Percentiles rank a stretch among this genome's conserved stretches.
phyloP scores from a whole-genome alignment of 2,329 filamentous ascomycete species.

The Seiridium cupressi region DNA sequence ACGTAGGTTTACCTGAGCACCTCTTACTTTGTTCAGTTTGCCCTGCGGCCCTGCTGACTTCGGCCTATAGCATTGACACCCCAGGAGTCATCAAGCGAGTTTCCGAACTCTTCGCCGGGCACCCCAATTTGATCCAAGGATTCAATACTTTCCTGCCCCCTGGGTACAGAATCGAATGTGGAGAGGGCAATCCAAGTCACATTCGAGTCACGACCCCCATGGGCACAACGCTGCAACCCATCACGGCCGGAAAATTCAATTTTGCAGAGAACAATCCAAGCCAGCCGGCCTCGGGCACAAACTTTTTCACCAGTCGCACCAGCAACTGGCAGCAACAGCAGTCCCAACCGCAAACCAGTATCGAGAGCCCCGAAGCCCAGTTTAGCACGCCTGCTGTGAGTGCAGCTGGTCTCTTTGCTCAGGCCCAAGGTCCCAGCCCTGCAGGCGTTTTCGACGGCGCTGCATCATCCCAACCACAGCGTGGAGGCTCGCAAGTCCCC shows the following conservation, averaged over 20 bases:
- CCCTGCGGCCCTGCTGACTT: slow-evolving; percentile 22
- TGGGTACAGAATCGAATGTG: slow-evolving; percentile 95
- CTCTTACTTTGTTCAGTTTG: background rate
- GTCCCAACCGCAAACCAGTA: slow-evolving; percentile 54
- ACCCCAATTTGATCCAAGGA: slow-evolving; percentile 92
- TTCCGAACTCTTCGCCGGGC: slow-evolving; percentile 91
- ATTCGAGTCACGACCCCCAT: slow-evolving; percentile 97
- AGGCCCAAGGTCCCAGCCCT: slow-evolving; percentile 28
- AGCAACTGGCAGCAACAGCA: slow-evolving; percentile 52
- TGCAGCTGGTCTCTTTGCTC: slow-evolving; percentile 43
- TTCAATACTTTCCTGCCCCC: slow-evolving; percentile 98
- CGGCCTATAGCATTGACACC: slow-evolving; percentile 73
- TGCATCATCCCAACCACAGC: slow-evolving; percentile 24
- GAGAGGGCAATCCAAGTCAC: slow-evolving; percentile 87
- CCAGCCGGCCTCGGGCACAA: slow-evolving; percentile 35
- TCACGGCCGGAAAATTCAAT: slow-evolving; percentile 55
- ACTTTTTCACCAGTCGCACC: slow-evolving; percentile 46
- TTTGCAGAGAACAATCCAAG: slow-evolving; percentile 38
- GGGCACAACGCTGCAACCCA: slow-evolving; percentile 92
- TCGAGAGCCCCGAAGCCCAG: slow-evolving; percentile 61
- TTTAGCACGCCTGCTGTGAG: slow-evolving; percentile 58
- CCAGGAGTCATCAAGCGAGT: slow-evolving; percentile 96
- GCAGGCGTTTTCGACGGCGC: slow-evolving; percentile 29
- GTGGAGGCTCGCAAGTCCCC: slow-evolving; percentile 28
- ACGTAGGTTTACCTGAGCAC: slow-evolving; percentile 57